Evolutionary conservation across 345 rosid species (phyloP), one percentile per base, ranked within the genome.

Genomic region (Viola odorata): DNA sequence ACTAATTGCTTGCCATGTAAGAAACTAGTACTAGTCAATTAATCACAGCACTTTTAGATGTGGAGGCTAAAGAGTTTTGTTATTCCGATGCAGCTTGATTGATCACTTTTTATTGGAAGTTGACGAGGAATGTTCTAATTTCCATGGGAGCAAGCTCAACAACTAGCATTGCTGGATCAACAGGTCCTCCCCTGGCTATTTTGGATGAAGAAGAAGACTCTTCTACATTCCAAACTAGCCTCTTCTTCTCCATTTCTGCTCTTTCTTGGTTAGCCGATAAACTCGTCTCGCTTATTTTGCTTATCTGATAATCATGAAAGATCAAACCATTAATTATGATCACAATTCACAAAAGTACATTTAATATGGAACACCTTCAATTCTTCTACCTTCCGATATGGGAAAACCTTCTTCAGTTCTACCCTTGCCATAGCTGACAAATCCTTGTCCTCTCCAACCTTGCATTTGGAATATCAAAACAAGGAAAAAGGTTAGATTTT

Each of bases 121-220:
- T 77, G 8, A 91, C 48, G 51, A 83, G 49, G 67, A 88, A 83
- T 23, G 94, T 88, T 5, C 96, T 81, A 60, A 88, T 82, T 77
- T 91, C 98, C 97, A 91, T 91, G 1, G 94, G 94, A 14, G 76
- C 82, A 9, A 91, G 89, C 66, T 87, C 92, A 54, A 87, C 82
- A 37, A 78, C 82, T 68, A 88, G 85, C 69, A 69, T 74, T 12
- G 49, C 67, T 13, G 96, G 85, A 74, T 85, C 88, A 6, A 88
- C 77, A 5, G 74, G 72, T 49, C 77, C 78, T 55, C 97, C 97
- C 58, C 97, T 77, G 58, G 45, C 74, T 12, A 68, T 75, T 62
- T 62, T 69, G 11, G 69, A 9, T 17, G 51, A 52, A 23, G 37
- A 73, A 0, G 59, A 47, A 16, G 80, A 75, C 36, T 85, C 86